phyloP scores from a whole-genome alignment of 179 eudicot species.

The Patellifolia procumbens region DNA sequence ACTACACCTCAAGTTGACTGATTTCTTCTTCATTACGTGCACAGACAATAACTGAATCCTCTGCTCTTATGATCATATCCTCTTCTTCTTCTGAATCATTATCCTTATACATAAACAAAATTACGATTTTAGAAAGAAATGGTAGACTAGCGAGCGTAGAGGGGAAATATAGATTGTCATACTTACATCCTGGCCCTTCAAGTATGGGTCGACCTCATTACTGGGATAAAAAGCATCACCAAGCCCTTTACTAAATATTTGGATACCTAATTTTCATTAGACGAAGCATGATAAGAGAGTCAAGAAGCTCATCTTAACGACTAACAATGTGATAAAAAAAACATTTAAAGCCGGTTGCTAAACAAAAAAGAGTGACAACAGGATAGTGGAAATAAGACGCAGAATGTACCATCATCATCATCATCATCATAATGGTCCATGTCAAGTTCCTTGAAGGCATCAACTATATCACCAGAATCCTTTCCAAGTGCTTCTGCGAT shows the following conservation, averaged over 20 bases:
- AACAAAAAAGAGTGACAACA: background rate
- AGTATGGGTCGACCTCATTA: constrained; percentile 86
- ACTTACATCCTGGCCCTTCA: constrained; percentile 71
- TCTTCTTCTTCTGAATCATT: constrained; percentile 89
- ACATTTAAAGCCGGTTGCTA: background rate
- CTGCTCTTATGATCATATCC: constrained; percentile 77
- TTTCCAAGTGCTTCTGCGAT: constrained; percentile 83
- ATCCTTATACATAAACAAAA: constrained; percentile 39
- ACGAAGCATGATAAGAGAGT: constrained; percentile 17
- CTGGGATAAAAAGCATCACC: constrained; percentile 73
- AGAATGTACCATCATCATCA: constrained; percentile 53
- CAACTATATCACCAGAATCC: constrained; percentile 56
- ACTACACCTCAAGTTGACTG: constrained; percentile 84
- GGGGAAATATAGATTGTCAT: background rate
- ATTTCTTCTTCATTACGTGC: constrained; percentile 90
- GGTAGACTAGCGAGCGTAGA: background rate
- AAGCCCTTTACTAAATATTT: constrained; percentile 67
- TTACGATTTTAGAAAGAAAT: constrained; percentile 10
- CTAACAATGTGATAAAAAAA: background rate
- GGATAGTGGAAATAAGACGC: background rate
- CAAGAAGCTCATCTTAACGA: background rate
- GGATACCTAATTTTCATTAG: constrained; percentile 43
- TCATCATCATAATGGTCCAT: constrained; percentile 94
- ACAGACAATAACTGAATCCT: constrained; percentile 80
- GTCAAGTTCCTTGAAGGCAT: constrained; percentile 71